Conservation (phyloP, 108 stramenopile species). For the Parmales sp. region DNA sequence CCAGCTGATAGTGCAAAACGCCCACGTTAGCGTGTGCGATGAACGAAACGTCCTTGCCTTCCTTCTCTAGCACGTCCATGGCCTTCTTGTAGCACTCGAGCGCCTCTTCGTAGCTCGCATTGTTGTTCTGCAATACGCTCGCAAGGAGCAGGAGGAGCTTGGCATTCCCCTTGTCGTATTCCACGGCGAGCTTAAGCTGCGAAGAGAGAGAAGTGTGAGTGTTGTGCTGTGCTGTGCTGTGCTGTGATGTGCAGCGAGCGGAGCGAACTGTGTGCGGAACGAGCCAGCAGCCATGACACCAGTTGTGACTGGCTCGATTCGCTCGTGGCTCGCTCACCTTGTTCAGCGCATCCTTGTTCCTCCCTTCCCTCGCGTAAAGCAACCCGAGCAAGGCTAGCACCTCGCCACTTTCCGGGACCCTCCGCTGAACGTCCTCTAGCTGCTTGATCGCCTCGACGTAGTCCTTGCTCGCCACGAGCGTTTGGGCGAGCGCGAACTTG, state of each 20-base stretch:
- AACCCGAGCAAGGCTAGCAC: constrained; percentile 61
- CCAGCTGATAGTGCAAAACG: background rate
- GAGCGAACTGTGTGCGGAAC: no score
- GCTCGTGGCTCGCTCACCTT: constrained; percentile 65
- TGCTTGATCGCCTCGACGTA: constrained; percentile 51
- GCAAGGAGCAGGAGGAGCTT: background rate
- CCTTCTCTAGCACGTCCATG: constrained; percentile 39
- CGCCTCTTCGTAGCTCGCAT: constrained; percentile 45
- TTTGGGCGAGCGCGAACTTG: constrained; percentile 67
- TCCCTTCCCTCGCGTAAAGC: constrained; percentile 55
- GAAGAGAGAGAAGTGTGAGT: background rate
- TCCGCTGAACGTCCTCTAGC: constrained; percentile 47
- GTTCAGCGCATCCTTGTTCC: constrained; percentile 49
- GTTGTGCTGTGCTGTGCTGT: no score
- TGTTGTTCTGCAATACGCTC: constrained; percentile 2
- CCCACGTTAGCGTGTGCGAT: background rate
- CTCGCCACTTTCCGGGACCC: constrained; percentile 64
- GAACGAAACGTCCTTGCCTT: background rate
- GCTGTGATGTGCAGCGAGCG: no score
- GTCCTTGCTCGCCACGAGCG: constrained; percentile 50
- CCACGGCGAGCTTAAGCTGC: constrained; percentile 2
- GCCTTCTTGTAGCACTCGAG: constrained; percentile 48
- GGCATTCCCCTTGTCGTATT: background rate
- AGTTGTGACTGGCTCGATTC: no score
- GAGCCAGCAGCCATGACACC: no score